Conservation (phyloP, 371 early-diverging fungal genomes). For the Syncephalastrum contaminatum region DNA sequence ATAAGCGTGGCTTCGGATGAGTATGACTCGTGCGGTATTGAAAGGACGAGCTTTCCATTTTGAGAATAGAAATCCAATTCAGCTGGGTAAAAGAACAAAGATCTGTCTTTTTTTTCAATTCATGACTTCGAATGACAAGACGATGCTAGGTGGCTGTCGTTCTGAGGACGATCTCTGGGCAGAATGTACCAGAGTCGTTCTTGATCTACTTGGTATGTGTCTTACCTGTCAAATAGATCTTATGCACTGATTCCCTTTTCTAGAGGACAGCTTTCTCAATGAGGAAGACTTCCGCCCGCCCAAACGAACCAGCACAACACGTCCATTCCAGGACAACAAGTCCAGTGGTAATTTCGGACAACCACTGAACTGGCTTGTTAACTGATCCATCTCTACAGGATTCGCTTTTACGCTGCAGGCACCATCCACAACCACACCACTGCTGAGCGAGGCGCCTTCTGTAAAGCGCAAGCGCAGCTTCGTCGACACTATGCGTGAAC, state of each 20-base stretch:
- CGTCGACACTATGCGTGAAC: constrained; percentile 30
- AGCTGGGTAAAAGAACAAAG: too few species aligned
- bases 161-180: constrained; percentile 39
- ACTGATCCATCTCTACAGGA: background rate
- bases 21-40: too few species aligned
- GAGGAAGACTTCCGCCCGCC: background rate
- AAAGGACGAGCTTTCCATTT: too few species aligned
- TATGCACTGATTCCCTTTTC: background rate
- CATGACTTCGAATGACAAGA: constrained; percentile 4
- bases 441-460: constrained; percentile 5
- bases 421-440: constrained; percentile 9
- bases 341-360: background rate
- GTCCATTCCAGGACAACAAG: background rate
- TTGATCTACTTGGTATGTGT: constrained; percentile 35
- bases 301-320: background rate
- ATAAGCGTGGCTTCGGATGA: too few species aligned
- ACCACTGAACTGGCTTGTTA: background rate
- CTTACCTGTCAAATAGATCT: background rate
- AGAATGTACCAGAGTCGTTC: constrained; percentile 30
- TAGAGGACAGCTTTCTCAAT: constrained; percentile 12
- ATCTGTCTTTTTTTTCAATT: too few species aligned
- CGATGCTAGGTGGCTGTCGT: constrained; percentile 25
- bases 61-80: too few species aligned
- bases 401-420: constrained; percentile 4
- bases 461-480: constrained; percentile 44